phyloP scores from a whole-genome alignment of 108 stramenopile species.

The Schizochytrium sp. region DNA sequence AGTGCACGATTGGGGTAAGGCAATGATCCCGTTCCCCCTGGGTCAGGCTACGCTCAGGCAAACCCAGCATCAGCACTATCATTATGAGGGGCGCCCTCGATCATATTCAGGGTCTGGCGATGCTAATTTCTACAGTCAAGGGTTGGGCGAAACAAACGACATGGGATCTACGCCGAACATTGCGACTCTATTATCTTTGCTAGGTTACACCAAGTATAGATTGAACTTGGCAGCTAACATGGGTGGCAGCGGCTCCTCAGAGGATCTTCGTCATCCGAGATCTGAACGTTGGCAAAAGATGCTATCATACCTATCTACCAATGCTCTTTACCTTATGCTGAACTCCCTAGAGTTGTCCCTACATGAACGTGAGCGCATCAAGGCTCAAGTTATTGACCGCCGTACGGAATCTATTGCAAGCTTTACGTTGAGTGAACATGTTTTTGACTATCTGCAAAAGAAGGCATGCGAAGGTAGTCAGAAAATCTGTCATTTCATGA shows the following conservation, averaged over 20 bases:
- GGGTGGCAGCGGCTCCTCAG: neutral
- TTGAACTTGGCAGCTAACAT: neutral
- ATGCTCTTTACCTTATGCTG: neutral
- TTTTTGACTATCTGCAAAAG: neutral
- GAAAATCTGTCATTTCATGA: neutral
- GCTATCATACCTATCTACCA: neutral
- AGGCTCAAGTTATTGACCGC: neutral
- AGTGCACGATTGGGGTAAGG: neutral
- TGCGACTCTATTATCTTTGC: neutral
- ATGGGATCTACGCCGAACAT: neutral
- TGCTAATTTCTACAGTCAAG: neutral
- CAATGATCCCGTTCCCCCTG: conserved; percentile 43
- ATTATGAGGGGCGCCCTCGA: neutral
- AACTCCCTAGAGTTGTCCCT: conserved; percentile 20
- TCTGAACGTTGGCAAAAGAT: neutral
- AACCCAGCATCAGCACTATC: neutral
- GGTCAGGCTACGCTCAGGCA: neutral
- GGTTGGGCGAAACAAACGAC: neutral
- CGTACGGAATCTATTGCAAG: neutral
- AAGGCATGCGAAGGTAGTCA: neutral
- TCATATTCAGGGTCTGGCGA: conserved; percentile 10
- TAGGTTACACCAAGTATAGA: conserved; percentile 25
- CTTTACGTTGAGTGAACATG: neutral
- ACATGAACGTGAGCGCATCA: conserved; percentile 15
- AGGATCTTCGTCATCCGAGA: conserved; percentile 4